Conservation (phyloP, 2,329 filamentous ascomycete species). For the Ceratocystis smalleyi region DNA sequence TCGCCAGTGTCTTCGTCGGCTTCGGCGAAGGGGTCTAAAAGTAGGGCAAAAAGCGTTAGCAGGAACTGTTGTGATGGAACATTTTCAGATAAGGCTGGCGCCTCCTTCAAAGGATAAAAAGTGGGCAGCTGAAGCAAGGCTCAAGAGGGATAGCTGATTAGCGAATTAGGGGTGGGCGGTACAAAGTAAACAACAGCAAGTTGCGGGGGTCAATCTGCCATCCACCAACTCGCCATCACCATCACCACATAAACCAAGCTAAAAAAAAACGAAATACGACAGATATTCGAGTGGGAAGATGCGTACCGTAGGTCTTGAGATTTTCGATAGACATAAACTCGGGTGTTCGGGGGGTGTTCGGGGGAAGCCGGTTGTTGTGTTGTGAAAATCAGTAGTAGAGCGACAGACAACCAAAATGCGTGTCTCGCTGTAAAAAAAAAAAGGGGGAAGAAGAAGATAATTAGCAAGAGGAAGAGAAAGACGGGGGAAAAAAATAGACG, state of each 20-base stretch:
- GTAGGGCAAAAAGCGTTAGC: constrained; percentile 20
- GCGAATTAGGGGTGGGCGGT: constrained; percentile 7
- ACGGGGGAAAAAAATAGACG: background rate
- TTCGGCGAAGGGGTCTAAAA: constrained; percentile 98
- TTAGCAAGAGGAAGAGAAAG: background rate
- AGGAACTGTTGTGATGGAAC: constrained; percentile 2
- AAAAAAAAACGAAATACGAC: too few relatives aligned
- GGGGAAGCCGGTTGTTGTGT: constrained; percentile 38
- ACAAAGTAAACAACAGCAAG: background rate
- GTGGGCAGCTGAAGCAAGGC: background rate
- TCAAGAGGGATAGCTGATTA: background rate
- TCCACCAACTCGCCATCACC: background rate
- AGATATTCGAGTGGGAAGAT: background rate
- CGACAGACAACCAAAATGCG: constrained; percentile 35
- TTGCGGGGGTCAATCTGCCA: background rate
- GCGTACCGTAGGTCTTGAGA: constrained; percentile 84
- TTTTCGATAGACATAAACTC: constrained; percentile 99
- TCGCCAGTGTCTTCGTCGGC: constrained; percentile 98
- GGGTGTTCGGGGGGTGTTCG: constrained; percentile 46
- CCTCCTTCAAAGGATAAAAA: background rate
- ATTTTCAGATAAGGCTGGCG: background rate
- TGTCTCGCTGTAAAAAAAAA: constrained; percentile 30
- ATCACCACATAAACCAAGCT: background rate
- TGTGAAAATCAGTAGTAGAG: constrained; percentile 26
- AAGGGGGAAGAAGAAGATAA: background rate